Evolutionary conservation across 2,329 filamentous ascomycete species (phyloP).

Genomic region (Madurella fahalii): DNA sequence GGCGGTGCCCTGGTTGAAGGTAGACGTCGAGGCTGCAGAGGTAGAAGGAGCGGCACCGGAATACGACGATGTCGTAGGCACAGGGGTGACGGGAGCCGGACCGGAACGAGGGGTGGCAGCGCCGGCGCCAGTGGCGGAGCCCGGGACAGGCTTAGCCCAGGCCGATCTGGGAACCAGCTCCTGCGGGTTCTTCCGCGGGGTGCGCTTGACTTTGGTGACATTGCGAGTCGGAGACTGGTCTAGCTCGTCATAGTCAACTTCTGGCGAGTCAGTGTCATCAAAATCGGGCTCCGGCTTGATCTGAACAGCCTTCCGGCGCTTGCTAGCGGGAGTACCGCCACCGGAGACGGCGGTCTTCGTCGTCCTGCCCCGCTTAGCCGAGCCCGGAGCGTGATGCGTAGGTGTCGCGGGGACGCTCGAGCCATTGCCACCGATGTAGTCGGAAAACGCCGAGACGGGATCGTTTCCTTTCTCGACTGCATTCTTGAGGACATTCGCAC

Average conservation of each 20-base stretch:
- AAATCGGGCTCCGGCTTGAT: conserved; percentile 2
- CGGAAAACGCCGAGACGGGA: conserved; percentile 39
- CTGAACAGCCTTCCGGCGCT: conserved; percentile 17
- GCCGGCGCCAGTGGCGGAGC: neutral
- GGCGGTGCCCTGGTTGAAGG: too few species aligned
- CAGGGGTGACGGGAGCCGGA: too few species aligned
- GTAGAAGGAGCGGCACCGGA: too few species aligned
- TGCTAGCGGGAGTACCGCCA: conserved; percentile 13
- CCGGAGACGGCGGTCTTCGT: conserved; percentile 4
- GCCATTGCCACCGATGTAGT: conserved; percentile 25
- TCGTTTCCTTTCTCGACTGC: conserved; percentile 44
- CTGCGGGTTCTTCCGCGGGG: neutral
- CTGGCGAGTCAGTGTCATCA: conserved; percentile 23
- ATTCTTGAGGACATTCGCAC: conserved; percentile 45
- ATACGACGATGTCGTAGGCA: too few species aligned
- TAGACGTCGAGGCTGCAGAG: too few species aligned
- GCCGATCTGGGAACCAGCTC: neutral
- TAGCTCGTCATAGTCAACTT: conserved; percentile 30
- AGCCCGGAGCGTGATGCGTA: neutral
- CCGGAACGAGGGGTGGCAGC: neutral
- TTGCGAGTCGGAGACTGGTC: conserved; percentile 25
- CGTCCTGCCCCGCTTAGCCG: conserved; percentile 13
- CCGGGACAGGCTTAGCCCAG: neutral
- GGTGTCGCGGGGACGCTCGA: conserved; percentile 28
- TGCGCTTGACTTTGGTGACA: conserved; percentile 1